Evolutionary conservation across 2,329 filamentous ascomycete genomes (phyloP).

Genomic region (Davidsoniella virescens): DNA sequence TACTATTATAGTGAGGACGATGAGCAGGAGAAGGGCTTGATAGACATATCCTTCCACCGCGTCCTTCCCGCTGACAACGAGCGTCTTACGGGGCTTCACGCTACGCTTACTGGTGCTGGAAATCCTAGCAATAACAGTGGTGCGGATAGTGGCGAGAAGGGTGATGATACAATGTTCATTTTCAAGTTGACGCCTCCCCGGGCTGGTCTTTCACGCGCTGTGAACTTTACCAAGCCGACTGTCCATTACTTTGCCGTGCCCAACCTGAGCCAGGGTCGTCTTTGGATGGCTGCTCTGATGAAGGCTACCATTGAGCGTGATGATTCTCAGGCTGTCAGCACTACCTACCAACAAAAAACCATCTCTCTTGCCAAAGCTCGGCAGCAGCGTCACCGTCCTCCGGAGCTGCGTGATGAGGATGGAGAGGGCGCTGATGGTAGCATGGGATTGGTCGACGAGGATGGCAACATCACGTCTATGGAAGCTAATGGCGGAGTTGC

Average conservation of each 20-base stretch:
- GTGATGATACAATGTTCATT: slow-evolving; percentile 72
- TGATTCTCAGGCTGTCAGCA: slow-evolving; percentile 60
- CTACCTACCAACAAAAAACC: slow-evolving; percentile 92
- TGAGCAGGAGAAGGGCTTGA: slow-evolving; percentile 81
- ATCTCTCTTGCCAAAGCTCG: slow-evolving; percentile 82
- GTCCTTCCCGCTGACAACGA: slow-evolving; percentile 93
- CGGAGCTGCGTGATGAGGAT: slow-evolving; percentile 63
- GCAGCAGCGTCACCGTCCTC: slow-evolving; percentile 75
- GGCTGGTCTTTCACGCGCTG: slow-evolving; percentile 69
- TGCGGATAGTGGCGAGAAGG: slow-evolving; percentile 24
- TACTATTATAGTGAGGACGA: slow-evolving; percentile 96
- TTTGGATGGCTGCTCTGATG: slow-evolving; percentile 98
- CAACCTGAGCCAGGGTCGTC: slow-evolving; percentile 67
- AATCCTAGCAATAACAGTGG: slow-evolving; percentile 35
- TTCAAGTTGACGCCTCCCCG: slow-evolving; percentile 94
- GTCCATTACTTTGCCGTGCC: slow-evolving; percentile 97
- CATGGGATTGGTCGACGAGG: not conserved
- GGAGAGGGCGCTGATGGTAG: slow-evolving; percentile 20
- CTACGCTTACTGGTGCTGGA: slow-evolving; percentile 77
- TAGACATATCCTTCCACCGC: slow-evolving; percentile 93
- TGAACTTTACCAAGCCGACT: slow-evolving; percentile 94
- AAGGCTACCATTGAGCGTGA: slow-evolving; percentile 97
- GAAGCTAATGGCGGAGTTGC: slow-evolving; percentile 23
- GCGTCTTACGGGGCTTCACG: slow-evolving; percentile 75
- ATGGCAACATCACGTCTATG: slow-evolving; percentile 15